Evolutionary conservation across 352 stramenopile species (phyloP).

Genomic region (Plasmopara viticola): DNA sequence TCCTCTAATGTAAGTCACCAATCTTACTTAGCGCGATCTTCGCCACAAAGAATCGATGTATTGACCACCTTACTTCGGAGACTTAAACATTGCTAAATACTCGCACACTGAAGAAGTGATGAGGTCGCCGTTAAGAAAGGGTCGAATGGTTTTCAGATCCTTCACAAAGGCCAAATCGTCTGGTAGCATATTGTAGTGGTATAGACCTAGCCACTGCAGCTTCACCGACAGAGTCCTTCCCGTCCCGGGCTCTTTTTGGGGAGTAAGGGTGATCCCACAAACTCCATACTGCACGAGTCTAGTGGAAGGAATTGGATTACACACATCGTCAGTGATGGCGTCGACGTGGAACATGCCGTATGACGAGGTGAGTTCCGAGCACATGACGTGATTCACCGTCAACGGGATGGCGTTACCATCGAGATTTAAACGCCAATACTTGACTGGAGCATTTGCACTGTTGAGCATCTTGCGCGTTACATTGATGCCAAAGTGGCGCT

Average conservation of each 20-base stretch:
- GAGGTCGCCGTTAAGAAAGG: constrained; percentile 25
- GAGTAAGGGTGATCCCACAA: constrained; percentile 21
- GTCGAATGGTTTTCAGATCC: constrained; percentile 20
- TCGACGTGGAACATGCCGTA: constrained; percentile 28
- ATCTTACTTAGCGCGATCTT: too few species aligned
- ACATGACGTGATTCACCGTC: constrained; percentile 22
- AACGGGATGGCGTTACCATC: constrained; percentile 8
- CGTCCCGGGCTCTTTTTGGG: constrained; percentile 14
- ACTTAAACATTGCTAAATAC: constrained; percentile 6
- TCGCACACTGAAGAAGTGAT: constrained; percentile 19
- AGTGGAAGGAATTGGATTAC: constrained; percentile 8
- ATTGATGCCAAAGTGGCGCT: constrained; percentile 26
- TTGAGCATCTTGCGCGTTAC: constrained; percentile 16
- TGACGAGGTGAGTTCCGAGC: constrained; percentile 16
- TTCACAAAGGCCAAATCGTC: constrained; percentile 15
- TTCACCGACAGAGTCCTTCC: constrained; percentile 15
- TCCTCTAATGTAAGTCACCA: too few species aligned
- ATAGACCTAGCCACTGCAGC: constrained; percentile 24
- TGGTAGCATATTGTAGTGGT: constrained; percentile 30
- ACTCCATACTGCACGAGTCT: constrained; percentile 19
- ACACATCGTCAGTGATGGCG: constrained; percentile 18
- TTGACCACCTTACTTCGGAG: too few species aligned
- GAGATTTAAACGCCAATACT: constrained; percentile 18
- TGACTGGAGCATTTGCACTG: constrained; percentile 2
- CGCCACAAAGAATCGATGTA: too few species aligned